Evolutionary conservation across 257 asterid species (phyloP).

Genomic region (Lycium ferocissimum): DNA sequence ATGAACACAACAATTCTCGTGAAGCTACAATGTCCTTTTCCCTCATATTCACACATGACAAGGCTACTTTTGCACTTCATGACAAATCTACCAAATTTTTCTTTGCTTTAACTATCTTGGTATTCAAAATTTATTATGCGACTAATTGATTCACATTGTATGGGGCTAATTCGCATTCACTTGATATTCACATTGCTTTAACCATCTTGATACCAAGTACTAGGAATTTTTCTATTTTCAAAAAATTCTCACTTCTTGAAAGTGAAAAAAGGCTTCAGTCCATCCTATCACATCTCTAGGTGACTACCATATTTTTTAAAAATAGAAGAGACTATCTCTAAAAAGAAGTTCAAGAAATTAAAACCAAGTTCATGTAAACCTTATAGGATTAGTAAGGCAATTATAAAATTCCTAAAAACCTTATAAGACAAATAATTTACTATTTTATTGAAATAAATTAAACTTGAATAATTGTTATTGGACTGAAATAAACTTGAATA

Average conservation of each 20-base stretch:
- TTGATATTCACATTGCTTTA: no score
- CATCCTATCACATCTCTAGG: neutral
- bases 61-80: neutral
- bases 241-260: no score
- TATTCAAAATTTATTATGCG: neutral
- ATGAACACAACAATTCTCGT: constrained; percentile 4
- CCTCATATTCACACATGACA: neutral
- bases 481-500: neutral
- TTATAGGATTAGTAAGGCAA: neutral
- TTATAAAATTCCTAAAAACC: neutral
- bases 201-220: no score
- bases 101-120: neutral
- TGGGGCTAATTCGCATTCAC: no score
- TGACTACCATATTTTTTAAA: neutral
- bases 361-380: neutral
- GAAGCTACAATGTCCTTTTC: neutral
- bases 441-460: neutral
- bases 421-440: neutral
- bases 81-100: neutral
- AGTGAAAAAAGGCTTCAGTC: no score
- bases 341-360: neutral
- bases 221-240: neutral
- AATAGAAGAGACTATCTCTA: neutral
- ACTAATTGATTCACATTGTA: neutral
- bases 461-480: neutral